A percentile compares a stretch with the other conserved stretches of the same genome.
Conservation (phyloP, 2,329 filamentous ascomycete genomes). For the Stagonosporopsis vannaccii region DNA sequence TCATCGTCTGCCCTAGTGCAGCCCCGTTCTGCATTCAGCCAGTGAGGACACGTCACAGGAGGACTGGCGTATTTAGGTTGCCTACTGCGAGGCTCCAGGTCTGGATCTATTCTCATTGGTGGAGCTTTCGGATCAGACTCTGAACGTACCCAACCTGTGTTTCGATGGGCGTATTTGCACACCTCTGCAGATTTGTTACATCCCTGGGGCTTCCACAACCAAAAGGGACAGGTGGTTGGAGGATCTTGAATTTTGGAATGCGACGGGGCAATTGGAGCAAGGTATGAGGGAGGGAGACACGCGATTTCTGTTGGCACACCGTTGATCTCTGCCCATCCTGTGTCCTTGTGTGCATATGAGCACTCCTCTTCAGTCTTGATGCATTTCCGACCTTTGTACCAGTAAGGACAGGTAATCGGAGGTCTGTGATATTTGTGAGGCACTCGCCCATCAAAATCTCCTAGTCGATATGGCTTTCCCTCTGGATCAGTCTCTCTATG, state of each 20-base stretch:
- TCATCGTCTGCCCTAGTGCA: conserved; percentile 27
- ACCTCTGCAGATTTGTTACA: conserved; percentile 23
- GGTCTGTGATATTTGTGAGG: conserved; percentile 37
- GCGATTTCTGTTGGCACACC: not conserved
- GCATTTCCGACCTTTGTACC: conserved; percentile 32
- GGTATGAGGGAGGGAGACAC: not conserved
- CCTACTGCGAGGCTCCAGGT: not conserved
- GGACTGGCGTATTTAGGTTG: conserved; percentile 5
- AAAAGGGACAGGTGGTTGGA: conserved; percentile 31
- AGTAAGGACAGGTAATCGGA: conserved; percentile 40
- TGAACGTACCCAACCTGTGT: conserved; percentile 27
- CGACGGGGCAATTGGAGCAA: not conserved
- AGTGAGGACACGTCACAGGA: conserved; percentile 26
- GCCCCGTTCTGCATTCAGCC: conserved; percentile 17
- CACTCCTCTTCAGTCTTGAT: conserved; percentile 31
- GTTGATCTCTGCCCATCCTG: conserved; percentile 25
- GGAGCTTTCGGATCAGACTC: not conserved
- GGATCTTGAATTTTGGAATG: conserved; percentile 21
- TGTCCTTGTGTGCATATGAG: conserved; percentile 40
- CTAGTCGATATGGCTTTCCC: conserved; percentile 26
- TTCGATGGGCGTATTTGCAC: conserved; percentile 33
- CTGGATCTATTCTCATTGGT: conserved; percentile 21
- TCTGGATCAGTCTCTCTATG: conserved; percentile 33
- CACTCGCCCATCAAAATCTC: conserved; percentile 25
- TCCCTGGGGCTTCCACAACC: conserved; percentile 21